Conservation (phyloP, 805 yeast genomes). For the Ogataea pini region DNA sequence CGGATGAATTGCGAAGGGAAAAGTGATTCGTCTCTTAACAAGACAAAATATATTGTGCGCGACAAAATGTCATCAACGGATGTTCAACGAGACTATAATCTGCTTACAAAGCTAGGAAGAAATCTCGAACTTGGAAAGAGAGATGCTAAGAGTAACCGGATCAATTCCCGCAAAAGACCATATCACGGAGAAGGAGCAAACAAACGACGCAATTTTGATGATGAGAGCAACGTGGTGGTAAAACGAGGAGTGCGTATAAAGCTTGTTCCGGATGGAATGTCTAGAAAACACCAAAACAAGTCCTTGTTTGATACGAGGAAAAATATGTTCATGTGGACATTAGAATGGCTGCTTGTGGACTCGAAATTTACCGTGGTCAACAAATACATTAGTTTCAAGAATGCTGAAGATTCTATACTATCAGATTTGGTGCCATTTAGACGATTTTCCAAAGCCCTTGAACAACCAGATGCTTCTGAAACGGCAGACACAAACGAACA, state of each 20-base stretch:
- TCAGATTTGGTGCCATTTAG: constrained; percentile 44
- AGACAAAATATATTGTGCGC: constrained; percentile 55
- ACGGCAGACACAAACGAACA: constrained; percentile 14
- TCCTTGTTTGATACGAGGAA: constrained; percentile 67
- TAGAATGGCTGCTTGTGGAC: constrained; percentile 63
- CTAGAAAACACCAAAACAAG: constrained; percentile 60
- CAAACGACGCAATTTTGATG: constrained; percentile 31
- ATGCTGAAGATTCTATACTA: constrained; percentile 40
- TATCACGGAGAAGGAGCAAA: constrained; percentile 21
- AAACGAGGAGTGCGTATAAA: constrained; percentile 69
- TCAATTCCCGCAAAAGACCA: constrained; percentile 28
- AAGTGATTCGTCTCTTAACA: constrained; percentile 44
- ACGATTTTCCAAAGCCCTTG: constrained; percentile 35
- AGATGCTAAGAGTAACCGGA: constrained; percentile 52
- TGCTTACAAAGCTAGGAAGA: constrained; percentile 61
- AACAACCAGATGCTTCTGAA: constrained; percentile 27
- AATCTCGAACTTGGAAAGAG: constrained; percentile 56
- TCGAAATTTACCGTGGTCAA: constrained; percentile 17
- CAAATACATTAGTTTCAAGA: constrained; percentile 38
- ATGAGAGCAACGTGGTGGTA: constrained; percentile 31
- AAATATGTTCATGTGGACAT: constrained; percentile 71
- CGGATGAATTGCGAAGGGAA: constrained; percentile 65
- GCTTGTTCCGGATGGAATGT: constrained; percentile 73
- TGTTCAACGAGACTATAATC: constrained; percentile 83
- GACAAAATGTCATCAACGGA: constrained; percentile 46